phyloP scores from a whole-genome alignment of 768 basidiomycete genomes.

The Lactarius quietus region DNA sequence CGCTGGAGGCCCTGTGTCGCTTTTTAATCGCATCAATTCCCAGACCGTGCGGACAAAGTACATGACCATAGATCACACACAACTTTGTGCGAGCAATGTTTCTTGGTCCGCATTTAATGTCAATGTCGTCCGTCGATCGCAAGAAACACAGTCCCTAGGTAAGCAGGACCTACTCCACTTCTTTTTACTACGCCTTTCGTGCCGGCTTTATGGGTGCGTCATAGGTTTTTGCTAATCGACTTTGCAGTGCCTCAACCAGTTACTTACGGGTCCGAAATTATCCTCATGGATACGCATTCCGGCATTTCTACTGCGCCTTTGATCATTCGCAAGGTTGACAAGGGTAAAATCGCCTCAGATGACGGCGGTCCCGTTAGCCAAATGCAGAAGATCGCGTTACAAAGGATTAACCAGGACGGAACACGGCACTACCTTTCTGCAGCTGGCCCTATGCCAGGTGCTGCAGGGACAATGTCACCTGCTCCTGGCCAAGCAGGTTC shows the following conservation, averaged over 20 bases:
- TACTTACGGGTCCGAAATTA: constrained; percentile 87
- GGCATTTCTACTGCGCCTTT: constrained; percentile 85
- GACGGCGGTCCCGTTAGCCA: constrained; percentile 92
- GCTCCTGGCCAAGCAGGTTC: constrained; percentile 79
- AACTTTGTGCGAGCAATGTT: constrained; percentile 84
- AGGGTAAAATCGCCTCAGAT: constrained; percentile 79
- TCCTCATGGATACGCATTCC: constrained; percentile 78
- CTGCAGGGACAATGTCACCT: constrained; percentile 64
- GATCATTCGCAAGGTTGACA: constrained; percentile 89
- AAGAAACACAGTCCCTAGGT: constrained; percentile 64
- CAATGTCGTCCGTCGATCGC: constrained; percentile 75
- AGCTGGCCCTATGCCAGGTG: constrained; percentile 77
- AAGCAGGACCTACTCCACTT: constrained; percentile 48
- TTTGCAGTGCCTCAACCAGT: constrained; percentile 70
- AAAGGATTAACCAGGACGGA: constrained; percentile 77
- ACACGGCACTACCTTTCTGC: constrained; percentile 86
- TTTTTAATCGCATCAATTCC: constrained; percentile 95
- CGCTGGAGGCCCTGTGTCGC: constrained; percentile 82
- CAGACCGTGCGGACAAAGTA: constrained; percentile 97
- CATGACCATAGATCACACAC: constrained; percentile 86
- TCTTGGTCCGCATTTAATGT: constrained; percentile 95
- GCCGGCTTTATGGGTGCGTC: constrained; percentile 13
- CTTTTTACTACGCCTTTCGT: neutral
- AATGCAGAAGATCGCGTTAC: constrained; percentile 94
- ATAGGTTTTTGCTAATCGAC: neutral